Conservation (phyloP, 371 early-diverging fungal genomes). For the Mortierella sp. region DNA sequence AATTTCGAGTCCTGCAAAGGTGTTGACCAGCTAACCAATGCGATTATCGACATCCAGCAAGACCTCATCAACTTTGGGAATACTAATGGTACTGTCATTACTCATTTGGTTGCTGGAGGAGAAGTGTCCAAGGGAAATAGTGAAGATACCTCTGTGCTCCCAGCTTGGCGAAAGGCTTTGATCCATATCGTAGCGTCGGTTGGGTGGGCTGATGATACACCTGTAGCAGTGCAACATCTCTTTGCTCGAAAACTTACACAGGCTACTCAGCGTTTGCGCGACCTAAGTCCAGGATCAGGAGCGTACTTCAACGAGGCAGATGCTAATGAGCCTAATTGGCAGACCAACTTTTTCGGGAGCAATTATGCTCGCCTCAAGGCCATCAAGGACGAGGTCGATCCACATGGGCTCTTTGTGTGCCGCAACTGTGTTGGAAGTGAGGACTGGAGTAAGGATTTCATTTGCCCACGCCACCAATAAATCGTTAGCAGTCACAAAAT, state of each 20-base stretch:
- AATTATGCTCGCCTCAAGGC: constrained; percentile 56
- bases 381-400: constrained; percentile 62
- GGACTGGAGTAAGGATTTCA: constrained; percentile 29
- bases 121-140: constrained; percentile 20
- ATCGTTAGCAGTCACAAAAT: neutral
- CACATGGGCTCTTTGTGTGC: constrained; percentile 54
- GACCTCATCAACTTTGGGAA: constrained; percentile 1
- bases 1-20: constrained; percentile 17
- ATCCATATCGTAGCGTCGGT: constrained; percentile 42
- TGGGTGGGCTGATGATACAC: constrained; percentile 32
- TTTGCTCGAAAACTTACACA: constrained; percentile 21
- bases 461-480: constrained; percentile 13
- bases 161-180: constrained; percentile 53
- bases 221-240: constrained; percentile 10
- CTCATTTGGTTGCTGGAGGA: constrained; percentile 33
- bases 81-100: neutral
- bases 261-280: constrained; percentile 18
- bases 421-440: constrained; percentile 43
- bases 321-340: constrained; percentile 57
- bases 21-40: neutral
- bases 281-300: constrained; percentile 41
- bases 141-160: constrained; percentile 40
- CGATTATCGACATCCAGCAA: constrained; percentile 8
- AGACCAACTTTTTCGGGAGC: constrained; percentile 59
- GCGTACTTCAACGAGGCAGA: constrained; percentile 60